Conservation (phyloP, 2,329 filamentous ascomycete species). For the Verticillium isaacii region DNA sequence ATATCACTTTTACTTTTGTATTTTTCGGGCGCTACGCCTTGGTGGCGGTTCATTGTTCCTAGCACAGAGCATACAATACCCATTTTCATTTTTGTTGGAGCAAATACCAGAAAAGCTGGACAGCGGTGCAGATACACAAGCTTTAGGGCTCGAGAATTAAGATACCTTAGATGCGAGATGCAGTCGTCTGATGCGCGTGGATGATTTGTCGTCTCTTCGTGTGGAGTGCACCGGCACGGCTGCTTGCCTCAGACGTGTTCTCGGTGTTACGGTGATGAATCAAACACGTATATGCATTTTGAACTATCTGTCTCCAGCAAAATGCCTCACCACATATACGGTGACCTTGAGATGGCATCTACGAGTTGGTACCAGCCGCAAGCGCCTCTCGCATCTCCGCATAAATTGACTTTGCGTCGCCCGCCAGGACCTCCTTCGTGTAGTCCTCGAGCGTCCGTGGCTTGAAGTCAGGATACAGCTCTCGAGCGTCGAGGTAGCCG, state of each 20-base stretch:
- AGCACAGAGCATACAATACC: background rate
- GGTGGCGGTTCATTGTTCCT: background rate
- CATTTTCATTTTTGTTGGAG: background rate
- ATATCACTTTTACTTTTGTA: background rate
- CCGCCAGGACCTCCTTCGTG: constrained; percentile 1
- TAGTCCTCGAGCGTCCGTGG: constrained; percentile 4
- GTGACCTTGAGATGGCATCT: background rate
- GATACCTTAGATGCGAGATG: background rate
- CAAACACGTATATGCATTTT: too few relatives aligned
- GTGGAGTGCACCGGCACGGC: too few relatives aligned
- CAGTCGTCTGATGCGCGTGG: too few relatives aligned
- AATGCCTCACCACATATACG: too few relatives aligned
- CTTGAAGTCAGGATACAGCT: constrained; percentile 47
- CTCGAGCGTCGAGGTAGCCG: constrained; percentile 45
- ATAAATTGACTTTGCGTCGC: background rate
- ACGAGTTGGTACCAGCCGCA: background rate
- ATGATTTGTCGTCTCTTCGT: too few relatives aligned
- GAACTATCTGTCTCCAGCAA: too few relatives aligned
- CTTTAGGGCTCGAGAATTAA: background rate
- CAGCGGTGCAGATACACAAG: background rate
- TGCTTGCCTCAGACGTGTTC: too few relatives aligned
- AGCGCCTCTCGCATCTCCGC: background rate
- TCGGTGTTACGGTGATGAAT: too few relatives aligned
- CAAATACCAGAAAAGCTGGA: background rate
- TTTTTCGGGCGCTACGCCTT: background rate